Conservation (phyloP, 2,329 filamentous ascomycete species). For the Rhynchosporium secalis region DNA sequence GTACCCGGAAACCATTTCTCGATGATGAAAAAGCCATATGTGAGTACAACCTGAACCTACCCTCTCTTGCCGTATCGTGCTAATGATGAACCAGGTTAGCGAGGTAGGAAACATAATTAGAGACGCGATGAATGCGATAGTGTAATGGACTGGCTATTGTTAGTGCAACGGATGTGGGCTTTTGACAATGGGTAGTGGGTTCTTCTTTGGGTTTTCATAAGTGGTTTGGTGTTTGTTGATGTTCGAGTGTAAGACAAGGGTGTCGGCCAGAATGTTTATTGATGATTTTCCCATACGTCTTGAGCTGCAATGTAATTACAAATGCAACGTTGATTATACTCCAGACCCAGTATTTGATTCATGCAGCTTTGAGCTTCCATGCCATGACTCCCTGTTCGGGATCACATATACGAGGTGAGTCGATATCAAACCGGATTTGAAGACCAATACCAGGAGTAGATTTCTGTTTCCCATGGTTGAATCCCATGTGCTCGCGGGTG, state of each 20-base stretch:
- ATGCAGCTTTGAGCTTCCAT: neutral
- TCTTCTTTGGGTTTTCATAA: neutral
- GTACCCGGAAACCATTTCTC: conserved; percentile 75
- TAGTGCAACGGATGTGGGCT: neutral
- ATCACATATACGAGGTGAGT: neutral
- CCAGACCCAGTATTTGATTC: too few species aligned
- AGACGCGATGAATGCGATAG: conserved; percentile 9
- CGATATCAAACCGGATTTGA: neutral
- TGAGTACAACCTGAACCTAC: conserved; percentile 37
- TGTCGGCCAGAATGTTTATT: conserved; percentile 2
- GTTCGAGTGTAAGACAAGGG: neutral
- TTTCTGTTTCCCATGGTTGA: too few species aligned
- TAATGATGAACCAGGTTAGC: conserved; percentile 15
- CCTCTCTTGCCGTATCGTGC: neutral
- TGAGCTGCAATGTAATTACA: conserved; percentile 11
- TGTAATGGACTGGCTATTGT: neutral
- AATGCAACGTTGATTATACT: conserved; percentile 1
- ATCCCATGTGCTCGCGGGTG: neutral
- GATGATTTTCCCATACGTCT: neutral
- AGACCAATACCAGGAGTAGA: too few species aligned
- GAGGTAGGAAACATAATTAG: conserved; percentile 12
- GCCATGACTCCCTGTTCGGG: neutral
- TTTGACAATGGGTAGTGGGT: neutral
- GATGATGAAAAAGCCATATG: conserved; percentile 67
- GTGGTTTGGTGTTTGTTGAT: neutral